Evolutionary conservation across 306 rosid genomes (phyloP).

Genomic region (Prunus mira): DNA sequence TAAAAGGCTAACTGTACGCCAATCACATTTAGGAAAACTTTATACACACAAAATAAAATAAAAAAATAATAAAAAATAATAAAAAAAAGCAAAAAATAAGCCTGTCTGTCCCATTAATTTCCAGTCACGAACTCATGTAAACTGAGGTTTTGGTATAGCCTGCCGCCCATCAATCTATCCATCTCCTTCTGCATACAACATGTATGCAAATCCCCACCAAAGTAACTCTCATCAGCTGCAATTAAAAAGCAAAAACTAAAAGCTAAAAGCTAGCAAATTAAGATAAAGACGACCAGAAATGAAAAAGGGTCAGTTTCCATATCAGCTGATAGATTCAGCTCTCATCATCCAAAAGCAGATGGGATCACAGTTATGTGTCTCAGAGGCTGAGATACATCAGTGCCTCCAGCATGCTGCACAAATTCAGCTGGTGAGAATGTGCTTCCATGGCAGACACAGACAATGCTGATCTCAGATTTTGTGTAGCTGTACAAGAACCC

Average conservation of each 20-base stretch:
- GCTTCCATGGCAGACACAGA: slow-evolving; percentile 89
- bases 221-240: too few relatives aligned
- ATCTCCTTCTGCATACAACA: too few relatives aligned
- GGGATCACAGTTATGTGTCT: slow-evolving; percentile 72
- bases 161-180: background rate
- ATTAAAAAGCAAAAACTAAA: too few relatives aligned
- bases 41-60: background rate
- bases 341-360: slow-evolving; percentile 34
- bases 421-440: slow-evolving; percentile 76
- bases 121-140: background rate
- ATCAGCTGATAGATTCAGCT: background rate
- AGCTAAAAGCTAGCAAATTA: background rate
- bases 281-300: background rate
- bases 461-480: slow-evolving; percentile 62
- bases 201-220: too few relatives aligned
- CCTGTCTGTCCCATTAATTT: background rate
- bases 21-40: background rate
- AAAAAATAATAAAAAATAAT: too few relatives aligned
- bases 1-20: background rate
- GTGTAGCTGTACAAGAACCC: slow-evolving; percentile 65
- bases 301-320: background rate
- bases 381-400: slow-evolving; percentile 55
- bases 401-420: slow-evolving; percentile 90
- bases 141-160: background rate
- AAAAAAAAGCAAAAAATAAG: background rate